Conservation (phyloP, 257 asterid genomes). For the Cinchona pubescens region DNA sequence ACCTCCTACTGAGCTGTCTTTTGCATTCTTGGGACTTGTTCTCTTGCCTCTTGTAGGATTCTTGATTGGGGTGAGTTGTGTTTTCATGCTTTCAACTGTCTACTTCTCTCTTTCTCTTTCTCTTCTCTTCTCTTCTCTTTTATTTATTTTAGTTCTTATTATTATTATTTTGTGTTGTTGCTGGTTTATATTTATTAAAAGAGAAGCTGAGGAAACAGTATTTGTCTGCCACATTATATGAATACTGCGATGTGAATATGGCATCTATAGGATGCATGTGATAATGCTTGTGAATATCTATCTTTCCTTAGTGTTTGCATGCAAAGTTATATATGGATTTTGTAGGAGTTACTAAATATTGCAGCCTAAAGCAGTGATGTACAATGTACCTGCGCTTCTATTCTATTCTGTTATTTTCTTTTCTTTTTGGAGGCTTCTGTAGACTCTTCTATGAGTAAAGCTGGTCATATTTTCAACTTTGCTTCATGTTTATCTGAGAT, state of each 20-base stretch:
- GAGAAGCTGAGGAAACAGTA: neutral
- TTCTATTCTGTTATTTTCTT: neutral
- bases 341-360: neutral
- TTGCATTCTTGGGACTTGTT: slow-evolving; percentile 74
- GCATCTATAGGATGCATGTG: neutral
- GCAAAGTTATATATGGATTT: neutral
- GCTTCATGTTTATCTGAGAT: neutral
- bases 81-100: slow-evolving; percentile 9
- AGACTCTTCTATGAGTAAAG: neutral
- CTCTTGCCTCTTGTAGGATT: slow-evolving; percentile 75
- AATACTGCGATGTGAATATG: neutral
- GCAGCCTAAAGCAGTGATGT: neutral
- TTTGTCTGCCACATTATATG: neutral
- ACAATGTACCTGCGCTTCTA: neutral
- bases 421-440: neutral
- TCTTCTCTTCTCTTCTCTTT: too few relatives aligned
- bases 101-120: too few relatives aligned
- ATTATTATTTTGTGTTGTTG: too few relatives aligned
- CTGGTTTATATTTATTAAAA: neutral
- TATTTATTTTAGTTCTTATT: too few relatives aligned
- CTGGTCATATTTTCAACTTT: neutral
- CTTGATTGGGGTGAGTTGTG: slow-evolving; percentile 71
- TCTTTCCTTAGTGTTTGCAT: neutral
- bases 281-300: neutral
- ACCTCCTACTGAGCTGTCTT: slow-evolving; percentile 77